These are phyloP conservation scores for Ceratonia siliqua DNA, from an alignment of 306 rosid species.

Conservation along the genomic window DNA sequence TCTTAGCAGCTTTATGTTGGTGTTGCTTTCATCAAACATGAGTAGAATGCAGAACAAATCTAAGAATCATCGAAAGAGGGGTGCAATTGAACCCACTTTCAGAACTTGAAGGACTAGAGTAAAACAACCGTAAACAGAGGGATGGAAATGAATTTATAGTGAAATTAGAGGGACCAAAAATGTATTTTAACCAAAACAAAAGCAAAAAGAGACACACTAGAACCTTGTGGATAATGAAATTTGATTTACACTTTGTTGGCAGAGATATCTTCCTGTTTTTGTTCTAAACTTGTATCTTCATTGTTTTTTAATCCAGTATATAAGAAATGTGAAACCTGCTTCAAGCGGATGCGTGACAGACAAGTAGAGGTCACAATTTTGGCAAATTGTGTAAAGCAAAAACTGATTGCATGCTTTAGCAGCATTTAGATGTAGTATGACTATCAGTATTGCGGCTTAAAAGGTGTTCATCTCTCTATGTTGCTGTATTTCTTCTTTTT, in stretches of 20 bases:
- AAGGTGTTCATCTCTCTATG: neutral
- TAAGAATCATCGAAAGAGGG: neutral
- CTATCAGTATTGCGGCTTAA: conserved; percentile 13
- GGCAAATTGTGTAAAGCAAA: conserved; percentile 29
- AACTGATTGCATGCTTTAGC: neutral
- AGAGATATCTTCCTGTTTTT: neutral
- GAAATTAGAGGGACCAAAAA: neutral
- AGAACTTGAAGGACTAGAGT: neutral
- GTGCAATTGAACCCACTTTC: neutral
- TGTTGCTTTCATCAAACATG: neutral
- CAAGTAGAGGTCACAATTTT: conserved; percentile 55
- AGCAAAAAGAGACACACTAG: neutral
- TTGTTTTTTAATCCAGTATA: conserved; percentile 58
- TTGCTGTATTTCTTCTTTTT: too few species aligned
- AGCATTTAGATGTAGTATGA: conserved; percentile 15
- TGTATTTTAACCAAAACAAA: neutral
- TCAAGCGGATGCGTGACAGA: conserved; percentile 92
- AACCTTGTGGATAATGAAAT: conserved; percentile 1
- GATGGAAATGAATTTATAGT: neutral
- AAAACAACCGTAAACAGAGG: neutral
- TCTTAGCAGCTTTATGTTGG: neutral
- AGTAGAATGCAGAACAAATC: neutral
- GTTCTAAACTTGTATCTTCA: neutral
- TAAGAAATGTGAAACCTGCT: conserved; percentile 80
- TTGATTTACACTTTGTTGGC: neutral